Evolutionary conservation across 163 green algal species (phyloP).

Genomic region (Prototheca cutis): DNA sequence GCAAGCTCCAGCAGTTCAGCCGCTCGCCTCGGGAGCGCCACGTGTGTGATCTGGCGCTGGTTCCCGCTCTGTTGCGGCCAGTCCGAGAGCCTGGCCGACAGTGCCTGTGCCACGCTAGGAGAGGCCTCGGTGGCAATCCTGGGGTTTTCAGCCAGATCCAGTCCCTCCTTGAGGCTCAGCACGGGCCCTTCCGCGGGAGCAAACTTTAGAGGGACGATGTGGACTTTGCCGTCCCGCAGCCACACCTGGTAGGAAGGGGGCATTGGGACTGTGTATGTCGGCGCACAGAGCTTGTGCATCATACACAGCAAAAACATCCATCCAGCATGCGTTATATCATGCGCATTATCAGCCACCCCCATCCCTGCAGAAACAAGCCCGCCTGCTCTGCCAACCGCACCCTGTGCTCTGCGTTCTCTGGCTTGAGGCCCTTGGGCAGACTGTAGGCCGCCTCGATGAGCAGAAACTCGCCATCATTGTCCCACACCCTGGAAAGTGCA

Average conservation of each 20-base stretch:
- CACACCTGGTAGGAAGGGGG: slow-evolving; percentile 38
- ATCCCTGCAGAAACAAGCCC: no score
- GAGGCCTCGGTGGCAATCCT: background rate
- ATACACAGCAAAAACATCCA: no score
- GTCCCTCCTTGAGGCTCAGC: background rate
- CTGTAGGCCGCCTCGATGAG: slow-evolving; percentile 82
- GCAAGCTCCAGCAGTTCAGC: slow-evolving; percentile 43
- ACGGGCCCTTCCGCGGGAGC: no score
- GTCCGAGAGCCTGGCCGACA: slow-evolving; percentile 29
- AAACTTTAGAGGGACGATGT: slow-evolving; percentile 44
- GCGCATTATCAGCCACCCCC: no score
- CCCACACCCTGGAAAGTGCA: slow-evolving; percentile 71
- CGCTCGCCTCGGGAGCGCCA: slow-evolving; percentile 39
- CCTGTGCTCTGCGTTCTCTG: slow-evolving; percentile 59
- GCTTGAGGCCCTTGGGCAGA: slow-evolving; percentile 81
- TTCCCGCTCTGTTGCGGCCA: slow-evolving; percentile 35
- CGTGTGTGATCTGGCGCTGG: slow-evolving; percentile 39
- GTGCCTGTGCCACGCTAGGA: slow-evolving; percentile 2
- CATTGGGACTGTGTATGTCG: no score
- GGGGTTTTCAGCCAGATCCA: background rate
- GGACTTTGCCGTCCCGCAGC: slow-evolving; percentile 49
- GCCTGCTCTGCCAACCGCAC: no score
- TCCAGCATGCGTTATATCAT: no score
- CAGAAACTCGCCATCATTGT: slow-evolving; percentile 87
- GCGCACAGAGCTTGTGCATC: no score